Evolutionary conservation across 805 yeast genomes (phyloP), one percentile per base, ranked within the genome.

Genomic region (Kluyveromyces aestuarii): DNA sequence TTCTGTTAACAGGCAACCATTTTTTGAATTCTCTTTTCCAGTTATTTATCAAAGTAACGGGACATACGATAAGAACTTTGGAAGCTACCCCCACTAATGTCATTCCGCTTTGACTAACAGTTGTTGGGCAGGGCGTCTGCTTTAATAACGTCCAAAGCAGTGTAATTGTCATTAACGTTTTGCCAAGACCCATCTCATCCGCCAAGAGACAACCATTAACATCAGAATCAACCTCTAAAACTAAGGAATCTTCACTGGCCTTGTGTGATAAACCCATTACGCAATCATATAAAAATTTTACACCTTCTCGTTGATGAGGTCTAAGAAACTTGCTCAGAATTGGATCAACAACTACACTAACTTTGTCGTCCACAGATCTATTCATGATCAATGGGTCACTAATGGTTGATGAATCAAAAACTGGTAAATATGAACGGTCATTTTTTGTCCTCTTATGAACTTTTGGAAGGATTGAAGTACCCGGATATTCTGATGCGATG

Each of bases 121-220:
- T 55, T 18, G 61, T 48, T 18, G 72, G 62, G 47, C 53, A 56
- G 0, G 90, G 88, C 14, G 77, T 75, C 55, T 85, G 88, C 53
- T 76, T 82, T 17, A 87, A 63, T 17, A 93, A 64, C 0, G 96
- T 88, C 95, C 96, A 88, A 4, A 91, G 74, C 39, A 88, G 63
- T 0, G 95, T 61, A 6, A 93, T 91, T 0, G 96, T 80, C 77
- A 83, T 90, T 40, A 93, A 66, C 0, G 98, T 90, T 58, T 86
- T 86, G 2, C 96, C 96, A 16, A 93, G 70, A 0, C 99, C 99
- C 99, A 93, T 93, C 57, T 91, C 98, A 65, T 93, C 99, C 0
- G 99, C 99, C 40, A 93, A 65, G 6, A 93, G 67, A 2, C 91
- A 90, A 0, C 99, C 98, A 40, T 67, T 56, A 16, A 66, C 54